Evolutionary conservation across 2,329 filamentous ascomycete species (phyloP), one percentile per base, ranked within the genome.

Genomic region (Chrysoporthe austroafricana): DNA sequence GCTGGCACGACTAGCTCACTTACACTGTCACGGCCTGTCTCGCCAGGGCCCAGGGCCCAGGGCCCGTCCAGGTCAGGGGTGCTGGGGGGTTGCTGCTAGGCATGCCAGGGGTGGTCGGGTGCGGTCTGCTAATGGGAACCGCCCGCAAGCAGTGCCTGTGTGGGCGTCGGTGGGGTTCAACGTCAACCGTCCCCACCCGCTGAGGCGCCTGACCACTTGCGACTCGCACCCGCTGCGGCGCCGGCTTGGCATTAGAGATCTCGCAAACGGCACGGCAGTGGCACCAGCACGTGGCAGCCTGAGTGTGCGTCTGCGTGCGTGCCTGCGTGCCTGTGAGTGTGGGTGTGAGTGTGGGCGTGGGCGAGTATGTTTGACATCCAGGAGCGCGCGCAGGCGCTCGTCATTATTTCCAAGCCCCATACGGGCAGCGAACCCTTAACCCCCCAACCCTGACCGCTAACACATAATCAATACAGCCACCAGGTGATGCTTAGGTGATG

Each of bases 141-240:
- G 54, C 54, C 54, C 54, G 34, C 32, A 57, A 57, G 54, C 54
- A 57, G 54, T 39, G 3, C 32, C 16, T 18, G 32, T 57, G 54
- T 39, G 54, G 54, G 26, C 26, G 26, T 2, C 2, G 26, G 26
- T 26, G 26, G 54, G 34, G 8, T 18, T 36, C 32, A 18, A 57
- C 18, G 54, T 57, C 54, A 39, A 39, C 18, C 6, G 54, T 39
- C 34, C 54, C 54, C 50, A 54, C 50, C 26, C 21, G 13, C 50
- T 32, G 26, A 39, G 36, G 36, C 36, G 18, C 18, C 44, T n/a
- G 44, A 13, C 44, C 44, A 26, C 26, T 26, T 26, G 26, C 26
- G 26, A 26, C 26, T 26, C 26, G 26, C 26, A 26, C 26, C 26
- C 26, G 26, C 26, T 46, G 13, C 13, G 13, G 11, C 44, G 8